Evolutionary conservation across 805 yeast species (phyloP), one percentile per base, ranked within the genome.

Genomic region (Kodamaea sagamina): DNA sequence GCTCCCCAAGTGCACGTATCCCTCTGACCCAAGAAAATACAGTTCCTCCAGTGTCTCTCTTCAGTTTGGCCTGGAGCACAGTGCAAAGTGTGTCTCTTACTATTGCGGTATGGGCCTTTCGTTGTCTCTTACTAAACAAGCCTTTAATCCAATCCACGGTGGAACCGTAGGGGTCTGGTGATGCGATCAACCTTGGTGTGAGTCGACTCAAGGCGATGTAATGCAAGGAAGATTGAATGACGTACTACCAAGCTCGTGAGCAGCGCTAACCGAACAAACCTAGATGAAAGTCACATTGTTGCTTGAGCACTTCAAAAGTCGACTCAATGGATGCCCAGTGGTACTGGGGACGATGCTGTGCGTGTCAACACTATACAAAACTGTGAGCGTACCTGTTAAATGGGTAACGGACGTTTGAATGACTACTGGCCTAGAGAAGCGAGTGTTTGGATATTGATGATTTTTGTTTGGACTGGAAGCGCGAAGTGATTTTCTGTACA

Each of bases 41-140:
- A 21, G 24, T 6, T 21, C 24, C 6, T 21, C 24, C 24, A 21
- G 8, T 21, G 11, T 29, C 34, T 15, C 34, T n/a, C 19, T 29
- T 29, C 34, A 29, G 34, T 29, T 29, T 13, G 13, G 34, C 18
- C 34, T 3, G 8, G 19, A 15, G 10, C 7, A 17, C 6, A n/a
- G 4, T 4, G 3, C 11, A 6, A 29, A 13, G 3, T 15, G 4
- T 7, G 15, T 29, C n/a, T 12, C 16, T 22, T 12, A 35, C 38
- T 35, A 35, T 35, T 35, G 38, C 38, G 38, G 38, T 35, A 35
- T 24, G 38, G 38, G 38, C 19, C 34, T 35, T 35, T 35, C 38
- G 17, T 12, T 35, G 38, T 35, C 38, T 24, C 38, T 35, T 12
- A 35, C 38, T 35, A 35, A 29, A 29, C 19, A 29, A 21, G 11